Percentiles rank a stretch among this genome's conserved stretches.
Evolutionary conservation across 1,284 basidiomycete species (phyloP).

Genomic region (Leccinum insolens): DNA sequence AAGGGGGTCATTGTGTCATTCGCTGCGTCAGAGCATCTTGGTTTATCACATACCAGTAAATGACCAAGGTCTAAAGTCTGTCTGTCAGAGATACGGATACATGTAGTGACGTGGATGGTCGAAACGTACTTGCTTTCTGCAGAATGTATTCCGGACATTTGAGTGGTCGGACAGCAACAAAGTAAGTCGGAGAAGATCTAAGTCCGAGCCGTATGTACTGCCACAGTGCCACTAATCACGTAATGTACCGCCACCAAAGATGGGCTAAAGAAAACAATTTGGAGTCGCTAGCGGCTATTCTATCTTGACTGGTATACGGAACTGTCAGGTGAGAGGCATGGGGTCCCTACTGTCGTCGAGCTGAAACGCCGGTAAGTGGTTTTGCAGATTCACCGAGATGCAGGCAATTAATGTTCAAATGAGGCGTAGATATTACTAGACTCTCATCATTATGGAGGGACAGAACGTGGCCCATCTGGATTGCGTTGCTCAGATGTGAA

Average conservation of each 20-base stretch:
- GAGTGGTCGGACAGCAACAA: neutral
- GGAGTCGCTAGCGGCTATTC: too few species aligned
- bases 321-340: neutral
- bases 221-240: neutral
- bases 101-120: neutral
- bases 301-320: neutral
- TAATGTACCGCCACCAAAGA: neutral
- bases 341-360: too few species aligned
- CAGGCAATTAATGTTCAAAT: too few species aligned
- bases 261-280: neutral
- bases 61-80: conserved; percentile 8
- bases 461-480: neutral
- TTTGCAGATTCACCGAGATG: neutral
- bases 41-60: conserved; percentile 16
- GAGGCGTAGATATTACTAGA: too few species aligned
- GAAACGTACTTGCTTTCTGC: conserved; percentile 1
- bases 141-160: conserved; percentile 1
- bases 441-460: too few species aligned
- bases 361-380: neutral
- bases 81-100: neutral
- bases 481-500: neutral
- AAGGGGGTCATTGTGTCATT: neutral
- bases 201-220: neutral
- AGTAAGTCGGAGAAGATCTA: neutral
- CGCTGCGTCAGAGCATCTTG: neutral